Evolutionary conservation across 2,329 filamentous ascomycete genomes (phyloP).

Genomic region (Hawksworthiomyces lignivorus): DNA sequence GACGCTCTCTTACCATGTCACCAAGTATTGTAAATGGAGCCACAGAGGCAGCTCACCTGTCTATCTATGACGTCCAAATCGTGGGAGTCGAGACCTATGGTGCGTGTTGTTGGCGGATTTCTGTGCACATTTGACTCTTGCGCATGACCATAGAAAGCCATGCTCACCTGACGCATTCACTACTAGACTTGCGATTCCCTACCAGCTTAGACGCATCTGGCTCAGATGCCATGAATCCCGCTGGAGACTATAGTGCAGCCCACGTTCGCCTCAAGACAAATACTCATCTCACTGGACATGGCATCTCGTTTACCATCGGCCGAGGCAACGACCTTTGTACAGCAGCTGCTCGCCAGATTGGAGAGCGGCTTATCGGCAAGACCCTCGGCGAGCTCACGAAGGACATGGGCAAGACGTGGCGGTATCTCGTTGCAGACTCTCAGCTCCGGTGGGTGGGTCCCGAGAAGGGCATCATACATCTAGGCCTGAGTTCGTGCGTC

Average conservation of each 20-base stretch:
- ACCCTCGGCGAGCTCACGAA: constrained; percentile 68
- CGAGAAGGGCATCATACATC: constrained; percentile 88
- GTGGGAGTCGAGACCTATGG: too few species aligned
- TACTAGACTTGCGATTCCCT: neutral
- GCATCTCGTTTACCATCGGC: constrained; percentile 79
- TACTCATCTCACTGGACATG: constrained; percentile 63
- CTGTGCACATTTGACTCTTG: too few species aligned
- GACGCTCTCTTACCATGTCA: too few species aligned
- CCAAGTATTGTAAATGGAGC: too few species aligned
- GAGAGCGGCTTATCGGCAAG: constrained; percentile 66
- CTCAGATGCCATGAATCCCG: constrained; percentile 92
- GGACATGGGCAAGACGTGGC: constrained; percentile 84
- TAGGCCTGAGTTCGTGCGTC: constrained; percentile 78
- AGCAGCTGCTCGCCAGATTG: constrained; percentile 69
- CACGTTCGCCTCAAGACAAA: constrained; percentile 87
- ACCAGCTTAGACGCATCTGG: constrained; percentile 31
- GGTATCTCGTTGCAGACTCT: constrained; percentile 78
- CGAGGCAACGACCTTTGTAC: constrained; percentile 91
- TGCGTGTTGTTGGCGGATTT: too few species aligned
- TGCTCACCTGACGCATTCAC: too few species aligned
- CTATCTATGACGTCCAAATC: too few species aligned
- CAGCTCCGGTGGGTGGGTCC: constrained; percentile 91
- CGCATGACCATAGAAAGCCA: too few species aligned
- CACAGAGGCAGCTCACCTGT: too few species aligned
- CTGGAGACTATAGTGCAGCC: constrained; percentile 85